These are phyloP conservation scores for Backusella australiensis DNA, from an alignment of 192 early-diverging fungal species.

Conservation along the genomic window DNA sequence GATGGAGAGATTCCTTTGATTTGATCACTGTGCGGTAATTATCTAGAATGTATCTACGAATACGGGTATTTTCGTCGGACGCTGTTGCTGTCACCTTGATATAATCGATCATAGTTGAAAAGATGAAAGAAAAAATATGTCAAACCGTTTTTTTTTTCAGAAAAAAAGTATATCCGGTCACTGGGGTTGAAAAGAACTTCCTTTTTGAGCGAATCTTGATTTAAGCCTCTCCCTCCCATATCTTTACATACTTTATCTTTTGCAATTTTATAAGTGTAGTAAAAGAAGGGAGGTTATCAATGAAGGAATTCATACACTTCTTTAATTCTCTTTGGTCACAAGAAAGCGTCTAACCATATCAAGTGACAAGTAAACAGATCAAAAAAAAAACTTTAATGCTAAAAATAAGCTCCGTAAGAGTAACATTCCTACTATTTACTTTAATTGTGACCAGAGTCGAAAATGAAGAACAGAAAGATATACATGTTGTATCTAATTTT, in stretches of 20 bases:
- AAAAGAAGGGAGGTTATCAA: no score
- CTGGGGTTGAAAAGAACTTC: not conserved
- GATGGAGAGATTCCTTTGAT: constrained; percentile 21
- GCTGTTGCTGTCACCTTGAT: constrained; percentile 5
- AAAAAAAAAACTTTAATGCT: not conserved
- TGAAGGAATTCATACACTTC: no score
- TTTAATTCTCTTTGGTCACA: not conserved
- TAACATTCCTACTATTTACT: not conserved
- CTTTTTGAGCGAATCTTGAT: not conserved
- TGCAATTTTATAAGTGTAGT: no score
- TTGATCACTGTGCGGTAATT: constrained; percentile 13
- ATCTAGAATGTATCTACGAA: constrained; percentile 3
- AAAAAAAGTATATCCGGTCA: not conserved
- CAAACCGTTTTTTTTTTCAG: not conserved
- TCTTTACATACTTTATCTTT: no score
- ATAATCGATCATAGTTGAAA: constrained; percentile 9
- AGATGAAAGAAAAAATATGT: not conserved
- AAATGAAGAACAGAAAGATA: no score
- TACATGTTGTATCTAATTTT: no score
- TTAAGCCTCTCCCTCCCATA: not conserved
- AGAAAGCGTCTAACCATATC: not conserved
- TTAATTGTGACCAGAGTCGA: no score
- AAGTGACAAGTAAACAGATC: not conserved
- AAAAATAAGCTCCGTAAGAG: not conserved
- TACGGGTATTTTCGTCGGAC: not conserved